Percentiles rank a stretch among this genome's conserved stretches.
phyloP scores from a whole-genome alignment of 23 red algal species.

The Gracilaria gracilis region DNA sequence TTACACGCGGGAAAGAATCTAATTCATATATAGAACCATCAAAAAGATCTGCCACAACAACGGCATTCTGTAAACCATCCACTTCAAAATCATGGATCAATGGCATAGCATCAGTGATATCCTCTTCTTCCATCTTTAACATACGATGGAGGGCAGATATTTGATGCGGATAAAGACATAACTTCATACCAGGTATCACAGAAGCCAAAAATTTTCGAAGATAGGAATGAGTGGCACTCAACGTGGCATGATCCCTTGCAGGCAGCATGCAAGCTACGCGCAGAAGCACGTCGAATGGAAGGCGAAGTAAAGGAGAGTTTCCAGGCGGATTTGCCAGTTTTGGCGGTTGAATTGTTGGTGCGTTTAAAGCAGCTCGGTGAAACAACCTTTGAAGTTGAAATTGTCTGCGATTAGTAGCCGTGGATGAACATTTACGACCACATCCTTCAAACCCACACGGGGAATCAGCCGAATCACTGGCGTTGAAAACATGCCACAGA shows the following conservation, averaged over 20 bases:
- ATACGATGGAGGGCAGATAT: conserved; percentile 45
- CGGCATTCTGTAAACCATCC: background rate
- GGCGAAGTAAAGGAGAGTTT: conserved; percentile 21
- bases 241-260: conserved; percentile 17
- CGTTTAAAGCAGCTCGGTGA: background rate
- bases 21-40: conserved; percentile 45
- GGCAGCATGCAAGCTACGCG: conserved; percentile 11
- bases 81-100: conserved; percentile 17
- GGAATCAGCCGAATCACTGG: background rate
- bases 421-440: background rate
- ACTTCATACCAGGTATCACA: conserved; percentile 54
- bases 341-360: background rate
- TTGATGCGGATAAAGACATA: conserved; percentile 82
- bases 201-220: conserved; percentile 25
- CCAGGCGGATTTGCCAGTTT: background rate
- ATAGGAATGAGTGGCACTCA: conserved; percentile 7
- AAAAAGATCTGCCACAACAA: conserved; percentile 50
- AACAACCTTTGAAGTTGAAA: conserved; percentile 18
- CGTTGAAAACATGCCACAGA: conserved; percentile 12
- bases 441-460: conserved; percentile 17
- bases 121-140: conserved; percentile 44
- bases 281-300: conserved; percentile 45
- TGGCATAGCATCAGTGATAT: background rate
- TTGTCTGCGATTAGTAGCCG: background rate
- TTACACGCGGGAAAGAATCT: conserved; percentile 26